Conservation (phyloP, 2,329 filamentous ascomycete species). For the Acrodontium crateriforme region DNA sequence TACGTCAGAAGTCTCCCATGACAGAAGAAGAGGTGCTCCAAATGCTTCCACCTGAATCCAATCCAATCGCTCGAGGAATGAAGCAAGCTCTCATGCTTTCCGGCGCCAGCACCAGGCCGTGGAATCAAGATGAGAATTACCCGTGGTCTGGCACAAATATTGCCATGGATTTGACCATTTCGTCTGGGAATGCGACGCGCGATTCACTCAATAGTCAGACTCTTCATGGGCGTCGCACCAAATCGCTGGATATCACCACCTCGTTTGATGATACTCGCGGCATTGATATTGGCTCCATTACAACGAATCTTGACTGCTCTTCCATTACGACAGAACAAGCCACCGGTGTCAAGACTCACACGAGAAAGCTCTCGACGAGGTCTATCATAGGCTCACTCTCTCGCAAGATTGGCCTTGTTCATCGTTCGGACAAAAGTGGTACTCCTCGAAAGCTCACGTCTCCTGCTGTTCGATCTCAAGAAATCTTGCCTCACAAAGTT, state of each 20-base stretch:
- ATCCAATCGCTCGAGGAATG: constrained; percentile 18
- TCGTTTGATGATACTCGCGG: constrained; percentile 12
- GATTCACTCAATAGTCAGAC: constrained; percentile 16
- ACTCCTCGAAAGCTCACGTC: constrained; percentile 2
- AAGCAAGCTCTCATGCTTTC: constrained; percentile 22
- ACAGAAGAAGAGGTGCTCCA: constrained; percentile 19
- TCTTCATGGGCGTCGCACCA: constrained; percentile 13
- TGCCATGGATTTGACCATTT: constrained; percentile 27
- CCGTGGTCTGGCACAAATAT: constrained; percentile 28
- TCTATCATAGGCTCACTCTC: constrained; percentile 24
- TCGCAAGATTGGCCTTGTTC: constrained; percentile 18
- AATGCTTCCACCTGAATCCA: constrained; percentile 19
- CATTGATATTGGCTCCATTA: constrained; percentile 21
- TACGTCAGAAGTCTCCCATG: constrained; percentile 16
- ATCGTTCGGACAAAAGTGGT: constrained; percentile 4
- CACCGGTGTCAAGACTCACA: constrained; percentile 15
- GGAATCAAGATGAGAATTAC: constrained; percentile 35
- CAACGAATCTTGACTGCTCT: constrained; percentile 11
- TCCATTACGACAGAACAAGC: constrained; percentile 20
- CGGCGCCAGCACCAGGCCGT: constrained; percentile 27
- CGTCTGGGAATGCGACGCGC: constrained; percentile 19
- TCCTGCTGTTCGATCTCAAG: constrained; percentile 2
- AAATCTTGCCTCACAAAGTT: constrained; percentile 20
- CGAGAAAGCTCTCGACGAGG: constrained; percentile 20
- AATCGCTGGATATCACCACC: constrained; percentile 13